These are phyloP conservation scores for Pyricularia sp. DNA, from an alignment of 2,329 filamentous ascomycete genomes.

Conservation along the genomic window DNA sequence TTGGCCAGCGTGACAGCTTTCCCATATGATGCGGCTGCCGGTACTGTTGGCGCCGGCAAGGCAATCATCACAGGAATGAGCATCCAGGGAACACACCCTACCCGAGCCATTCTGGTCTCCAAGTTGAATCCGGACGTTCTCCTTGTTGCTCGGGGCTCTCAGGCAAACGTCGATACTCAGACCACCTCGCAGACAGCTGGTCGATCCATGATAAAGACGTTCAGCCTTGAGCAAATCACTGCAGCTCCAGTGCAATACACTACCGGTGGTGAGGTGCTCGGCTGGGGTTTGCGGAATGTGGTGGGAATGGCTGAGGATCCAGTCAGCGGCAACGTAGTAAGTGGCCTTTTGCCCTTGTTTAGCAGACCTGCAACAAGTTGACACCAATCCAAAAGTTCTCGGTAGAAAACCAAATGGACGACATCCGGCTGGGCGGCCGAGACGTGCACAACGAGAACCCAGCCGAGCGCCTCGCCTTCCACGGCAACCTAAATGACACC, in stretches of 20 bases:
- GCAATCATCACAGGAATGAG: slow-evolving; percentile 40
- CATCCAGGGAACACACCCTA: slow-evolving; percentile 41
- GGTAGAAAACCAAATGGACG: slow-evolving; percentile 64
- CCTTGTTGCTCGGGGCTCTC: slow-evolving; percentile 10
- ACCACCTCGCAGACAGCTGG: slow-evolving; percentile 29
- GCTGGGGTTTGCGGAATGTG: slow-evolving; percentile 66
- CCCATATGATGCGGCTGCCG: slow-evolving; percentile 43
- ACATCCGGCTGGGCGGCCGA: slow-evolving; percentile 45
- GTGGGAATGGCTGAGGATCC: slow-evolving; percentile 54
- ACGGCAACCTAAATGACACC: slow-evolving; percentile 43
- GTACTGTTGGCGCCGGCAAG: slow-evolving; percentile 28
- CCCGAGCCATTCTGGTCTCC: slow-evolving; percentile 53
- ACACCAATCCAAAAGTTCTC: slow-evolving; percentile 24
- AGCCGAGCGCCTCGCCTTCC: slow-evolving; percentile 65
- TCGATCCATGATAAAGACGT: slow-evolving; percentile 55
- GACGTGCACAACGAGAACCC: slow-evolving; percentile 62
- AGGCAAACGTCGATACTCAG: slow-evolving; percentile 12
- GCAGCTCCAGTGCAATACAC: slow-evolving; percentile 30
- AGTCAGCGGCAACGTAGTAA: slow-evolving; percentile 33
- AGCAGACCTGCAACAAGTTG: background rate
- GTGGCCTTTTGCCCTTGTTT: background rate
- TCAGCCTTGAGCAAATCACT: slow-evolving; percentile 27
- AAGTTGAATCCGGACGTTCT: slow-evolving; percentile 37
- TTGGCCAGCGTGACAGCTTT: slow-evolving; percentile 46
- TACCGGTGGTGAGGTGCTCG: slow-evolving; percentile 36